Base-by-base conservation (phyloP, 164 flowering plant genomes). In the Annona cherimola region DNA sequence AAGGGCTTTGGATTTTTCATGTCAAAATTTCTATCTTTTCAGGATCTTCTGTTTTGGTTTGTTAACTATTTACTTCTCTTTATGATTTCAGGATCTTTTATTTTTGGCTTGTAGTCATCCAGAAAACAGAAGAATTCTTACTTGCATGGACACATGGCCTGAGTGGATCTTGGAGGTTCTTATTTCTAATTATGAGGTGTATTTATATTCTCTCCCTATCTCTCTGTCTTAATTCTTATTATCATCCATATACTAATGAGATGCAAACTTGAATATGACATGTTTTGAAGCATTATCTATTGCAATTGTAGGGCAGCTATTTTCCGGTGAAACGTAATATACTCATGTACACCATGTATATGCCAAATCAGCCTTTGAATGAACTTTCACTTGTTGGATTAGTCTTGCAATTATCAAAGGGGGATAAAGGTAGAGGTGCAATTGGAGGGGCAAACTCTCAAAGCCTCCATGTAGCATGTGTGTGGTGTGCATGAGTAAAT, bases 51-150 rank as follows among this genome's bases (percentile, higher is more conserved):
- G 62, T 45, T 69, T 69, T 61, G 43, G 64, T 71, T 78, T 81
- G 87, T 85, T 73, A 90, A 77, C 68, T 77, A 54, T 76, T 69
- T 60, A 26, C 35, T 55, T 81, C 82, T 87, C 76, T 82, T 70
- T 82, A 81, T 86, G 85, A 87, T 92, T 88, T 89, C 97, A 95
- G 99, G 98, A 95, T 90, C 92, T 95, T 88, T 91, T 95, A 84
- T 88, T 95, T 91, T 87, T 95, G 91, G 97, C 98, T 85, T 95
- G 98, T 88, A 87, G 99, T 85, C 98, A 90, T 85, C 90, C 89
- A 65, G 97, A 93, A 79, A 95, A 93, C 77, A 87, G 98, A 79
- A 89, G 77, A 81, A 82, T 86, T 75, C 85, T 95, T 74, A 91
- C 90, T 67, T 76, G 78, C 70, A 95, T 95, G 99, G 96, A 90